Conservation (phyloP, 139 green algal species). For the Chlamydomonas sp. region DNA sequence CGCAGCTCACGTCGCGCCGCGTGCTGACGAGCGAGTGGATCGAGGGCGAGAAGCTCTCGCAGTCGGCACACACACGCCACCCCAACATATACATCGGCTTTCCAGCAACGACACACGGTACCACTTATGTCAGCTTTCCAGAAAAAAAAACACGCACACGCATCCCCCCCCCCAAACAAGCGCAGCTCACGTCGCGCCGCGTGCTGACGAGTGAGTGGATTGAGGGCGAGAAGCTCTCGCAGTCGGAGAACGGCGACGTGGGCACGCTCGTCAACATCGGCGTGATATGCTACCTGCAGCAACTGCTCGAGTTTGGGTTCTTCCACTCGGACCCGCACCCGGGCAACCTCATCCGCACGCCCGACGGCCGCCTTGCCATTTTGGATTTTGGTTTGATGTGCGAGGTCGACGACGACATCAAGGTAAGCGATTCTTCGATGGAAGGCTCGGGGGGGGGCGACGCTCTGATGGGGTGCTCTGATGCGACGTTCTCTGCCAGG, state of each 20-base stretch:
- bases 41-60: slow-evolving; percentile 77
- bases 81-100: no score
- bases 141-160: no score
- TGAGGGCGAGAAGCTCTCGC: slow-evolving; percentile 77
- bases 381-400: slow-evolving; percentile 93
- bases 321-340: slow-evolving; percentile 47
- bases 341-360: slow-evolving; percentile 89
- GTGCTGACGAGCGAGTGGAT: slow-evolving; percentile 80
- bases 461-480: no score
- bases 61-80: slow-evolving; percentile 55
- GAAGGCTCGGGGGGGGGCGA: no score
- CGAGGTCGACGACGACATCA: slow-evolving; percentile 79
- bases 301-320: slow-evolving; percentile 87
- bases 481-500: no score
- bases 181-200: slow-evolving; percentile 66
- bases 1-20: slow-evolving; percentile 66
- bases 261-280: slow-evolving; percentile 90
- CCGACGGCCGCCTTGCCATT: slow-evolving; percentile 88
- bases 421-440: slow-evolving; percentile 23
- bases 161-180: no score
- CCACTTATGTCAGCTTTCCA: no score
- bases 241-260: slow-evolving; percentile 81
- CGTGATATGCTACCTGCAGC: slow-evolving; percentile 97
- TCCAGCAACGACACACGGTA: no score
- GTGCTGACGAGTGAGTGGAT: slow-evolving; percentile 80